These are phyloP conservation scores for Aeminium ludgeri DNA, from an alignment of 495 filamentous ascomycete genomes.

Conservation along the genomic window DNA sequence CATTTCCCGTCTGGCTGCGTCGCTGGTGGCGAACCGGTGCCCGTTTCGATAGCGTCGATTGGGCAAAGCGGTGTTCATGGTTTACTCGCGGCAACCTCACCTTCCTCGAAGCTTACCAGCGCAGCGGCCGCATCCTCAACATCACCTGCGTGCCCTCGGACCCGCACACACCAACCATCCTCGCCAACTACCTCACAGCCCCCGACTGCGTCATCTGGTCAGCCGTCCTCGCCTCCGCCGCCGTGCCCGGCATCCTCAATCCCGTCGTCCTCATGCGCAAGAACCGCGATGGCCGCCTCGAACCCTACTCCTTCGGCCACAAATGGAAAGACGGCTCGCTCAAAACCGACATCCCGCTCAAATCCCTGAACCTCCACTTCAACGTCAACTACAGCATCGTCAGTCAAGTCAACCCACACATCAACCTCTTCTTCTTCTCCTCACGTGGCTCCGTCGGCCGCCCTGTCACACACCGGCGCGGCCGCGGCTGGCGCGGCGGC, in stretches of 20 bases:
- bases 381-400: slow-evolving; percentile 97
- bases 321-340: slow-evolving; percentile 97
- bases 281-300: slow-evolving; percentile 51
- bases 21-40: slow-evolving; percentile 90
- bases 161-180: slow-evolving; percentile 78
- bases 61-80: slow-evolving; percentile 77
- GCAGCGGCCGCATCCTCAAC: slow-evolving; percentile 86
- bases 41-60: slow-evolving; percentile 81
- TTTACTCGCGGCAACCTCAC: slow-evolving; percentile 79
- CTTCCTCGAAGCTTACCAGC: slow-evolving; percentile 85
- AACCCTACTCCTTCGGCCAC: slow-evolving; percentile 81
- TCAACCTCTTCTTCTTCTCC: slow-evolving; percentile 97
- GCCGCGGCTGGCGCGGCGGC: slow-evolving; percentile 88
- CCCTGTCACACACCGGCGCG: slow-evolving; percentile 84
- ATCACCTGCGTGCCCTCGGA: slow-evolving; percentile 95
- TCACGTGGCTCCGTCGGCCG: slow-evolving; percentile 78
- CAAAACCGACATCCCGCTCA: slow-evolving; percentile 88
- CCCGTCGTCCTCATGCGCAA: slow-evolving; percentile 97
- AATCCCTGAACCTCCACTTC: slow-evolving; percentile 84
- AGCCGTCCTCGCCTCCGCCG: slow-evolving; percentile 85
- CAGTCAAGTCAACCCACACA: slow-evolving; percentile 89
- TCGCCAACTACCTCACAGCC: slow-evolving; percentile 83
- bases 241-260: slow-evolving; percentile 88
- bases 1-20: slow-evolving; percentile 52
- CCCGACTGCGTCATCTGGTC: slow-evolving; percentile 98